A percentile compares a stretch with the other conserved stretches of the same genome.
phyloP scores from a whole-genome alignment of 2,329 filamentous ascomycete genomes.

The Trichoderma brevicompactum region DNA sequence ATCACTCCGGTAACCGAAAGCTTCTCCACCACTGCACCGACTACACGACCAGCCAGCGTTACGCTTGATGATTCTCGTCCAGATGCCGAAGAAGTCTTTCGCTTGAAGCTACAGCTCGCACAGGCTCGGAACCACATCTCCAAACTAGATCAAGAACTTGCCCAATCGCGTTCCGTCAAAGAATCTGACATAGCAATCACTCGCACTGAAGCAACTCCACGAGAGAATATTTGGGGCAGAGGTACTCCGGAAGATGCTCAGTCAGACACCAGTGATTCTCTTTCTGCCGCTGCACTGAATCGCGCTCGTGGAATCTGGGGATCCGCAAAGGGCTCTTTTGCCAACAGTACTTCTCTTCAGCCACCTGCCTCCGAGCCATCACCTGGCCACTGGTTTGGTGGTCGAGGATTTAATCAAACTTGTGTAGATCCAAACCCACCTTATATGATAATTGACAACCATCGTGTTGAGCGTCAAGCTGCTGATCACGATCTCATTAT shows the following conservation, averaged over 20 bases:
- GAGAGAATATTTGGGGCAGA: slow-evolving; percentile 56
- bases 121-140: slow-evolving; percentile 71
- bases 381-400: slow-evolving; percentile 51
- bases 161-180: slow-evolving; percentile 64
- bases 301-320: slow-evolving; percentile 62
- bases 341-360: slow-evolving; percentile 41
- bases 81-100: slow-evolving; percentile 63
- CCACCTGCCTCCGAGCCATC: slow-evolving; percentile 45
- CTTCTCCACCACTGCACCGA: slow-evolving; percentile 53
- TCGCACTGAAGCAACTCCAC: slow-evolving; percentile 35
- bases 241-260: slow-evolving; percentile 55
- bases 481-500: slow-evolving; percentile 55
- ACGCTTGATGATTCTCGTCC: slow-evolving; percentile 48
- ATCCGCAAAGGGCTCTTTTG: slow-evolving; percentile 50
- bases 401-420: slow-evolving; percentile 44
- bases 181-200: slow-evolving; percentile 45
- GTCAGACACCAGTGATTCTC: slow-evolving; percentile 60
- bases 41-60: slow-evolving; percentile 58
- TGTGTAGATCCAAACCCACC: slow-evolving; percentile 48
- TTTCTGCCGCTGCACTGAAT: slow-evolving; percentile 57
- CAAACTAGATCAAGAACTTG: slow-evolving; percentile 72
- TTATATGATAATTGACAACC: slow-evolving; percentile 47
- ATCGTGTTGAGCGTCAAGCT: slow-evolving; percentile 52
- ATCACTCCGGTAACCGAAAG: slow-evolving; percentile 65
- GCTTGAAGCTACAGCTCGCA: slow-evolving; percentile 72